phyloP scores from a whole-genome alignment of 495 filamentous ascomycete genomes.

The Sordaria brevicollis region DNA sequence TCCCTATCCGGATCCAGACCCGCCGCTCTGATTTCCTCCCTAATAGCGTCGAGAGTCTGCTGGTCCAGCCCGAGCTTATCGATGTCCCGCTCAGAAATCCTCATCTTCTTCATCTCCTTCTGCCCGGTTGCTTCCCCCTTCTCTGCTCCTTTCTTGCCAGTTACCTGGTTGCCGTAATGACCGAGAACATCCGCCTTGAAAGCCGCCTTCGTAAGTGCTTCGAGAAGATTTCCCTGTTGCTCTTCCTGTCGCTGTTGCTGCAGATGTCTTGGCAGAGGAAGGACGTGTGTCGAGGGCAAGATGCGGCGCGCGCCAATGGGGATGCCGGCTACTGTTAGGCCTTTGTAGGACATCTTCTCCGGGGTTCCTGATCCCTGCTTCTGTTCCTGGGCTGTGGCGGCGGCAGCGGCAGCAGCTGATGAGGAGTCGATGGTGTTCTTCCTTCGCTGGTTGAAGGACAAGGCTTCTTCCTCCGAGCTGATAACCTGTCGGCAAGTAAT shows the following conservation, averaged over 20 bases:
- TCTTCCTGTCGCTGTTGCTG: neutral
- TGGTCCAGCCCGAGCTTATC: constrained; percentile 60
- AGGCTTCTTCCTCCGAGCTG: constrained; percentile 40
- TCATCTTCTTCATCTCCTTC: constrained; percentile 39
- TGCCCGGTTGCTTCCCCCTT: neutral
- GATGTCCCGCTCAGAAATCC: constrained; percentile 47
- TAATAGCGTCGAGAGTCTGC: constrained; percentile 53
- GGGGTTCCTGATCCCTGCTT: constrained; percentile 18
- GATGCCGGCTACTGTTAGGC: constrained; percentile 14
- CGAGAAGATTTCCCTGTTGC: neutral
- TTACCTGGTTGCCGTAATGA: neutral
- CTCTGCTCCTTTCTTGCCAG: neutral
- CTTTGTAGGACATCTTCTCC: constrained; percentile 10
- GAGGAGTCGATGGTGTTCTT: neutral
- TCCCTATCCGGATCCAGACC: constrained; percentile 18
- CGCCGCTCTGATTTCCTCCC: constrained; percentile 43
- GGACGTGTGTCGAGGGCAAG: neutral
- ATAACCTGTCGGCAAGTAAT: constrained; percentile 73
- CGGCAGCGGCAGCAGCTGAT: constrained; percentile 3
- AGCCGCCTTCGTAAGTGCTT: neutral
- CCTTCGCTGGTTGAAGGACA: constrained; percentile 44
- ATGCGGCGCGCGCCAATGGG: constrained; percentile 25
- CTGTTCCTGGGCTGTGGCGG: constrained; percentile 30
- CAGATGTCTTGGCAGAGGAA: neutral
- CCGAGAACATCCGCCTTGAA: neutral